Evolutionary conservation across 176 grass and related monocot species (phyloP).

Genomic region (Areca catechu): DNA sequence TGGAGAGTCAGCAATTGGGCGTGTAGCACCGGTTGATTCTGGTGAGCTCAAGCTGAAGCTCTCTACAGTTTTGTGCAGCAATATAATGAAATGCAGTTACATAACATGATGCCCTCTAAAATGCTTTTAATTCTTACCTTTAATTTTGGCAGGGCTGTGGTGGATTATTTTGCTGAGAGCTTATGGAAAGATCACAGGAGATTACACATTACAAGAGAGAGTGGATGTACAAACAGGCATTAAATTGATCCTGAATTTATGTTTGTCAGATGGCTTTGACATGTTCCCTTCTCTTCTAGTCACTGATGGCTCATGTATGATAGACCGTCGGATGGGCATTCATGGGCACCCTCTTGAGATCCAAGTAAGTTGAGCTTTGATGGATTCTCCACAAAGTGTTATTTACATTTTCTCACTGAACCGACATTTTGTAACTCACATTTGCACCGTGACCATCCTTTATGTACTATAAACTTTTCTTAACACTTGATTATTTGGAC

Average conservation of each 20-base stretch:
- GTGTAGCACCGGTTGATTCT: constrained; percentile 46
- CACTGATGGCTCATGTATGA: constrained; percentile 48
- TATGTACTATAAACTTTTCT: no score
- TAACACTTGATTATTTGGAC: no score
- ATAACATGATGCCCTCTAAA: no score
- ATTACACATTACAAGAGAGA: constrained; percentile 36
- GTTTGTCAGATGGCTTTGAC: constrained; percentile 39
- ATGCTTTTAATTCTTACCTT: constrained; percentile 2
- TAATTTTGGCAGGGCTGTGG: constrained; percentile 26
- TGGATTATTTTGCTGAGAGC: constrained; percentile 50
- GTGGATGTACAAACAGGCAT: constrained; percentile 42
- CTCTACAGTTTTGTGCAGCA: not conserved
- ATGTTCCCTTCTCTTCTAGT: constrained; percentile 47
- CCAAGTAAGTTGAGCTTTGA: constrained; percentile 21
- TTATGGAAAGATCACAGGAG: constrained; percentile 49
- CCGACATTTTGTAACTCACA: not conserved
- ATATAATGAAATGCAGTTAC: not conserved
- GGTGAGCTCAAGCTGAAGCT: constrained; percentile 15
- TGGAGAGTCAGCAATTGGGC: constrained; percentile 41
- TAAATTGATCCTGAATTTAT: constrained; percentile 36
- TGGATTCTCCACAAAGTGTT: not conserved
- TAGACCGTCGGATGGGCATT: constrained; percentile 41
- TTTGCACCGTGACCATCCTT: no score
- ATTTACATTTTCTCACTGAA: not conserved
- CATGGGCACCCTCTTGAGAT: constrained; percentile 51